Base-by-base conservation (phyloP, 805 yeast genomes). In the Schwanniomyces occidentalis region DNA sequence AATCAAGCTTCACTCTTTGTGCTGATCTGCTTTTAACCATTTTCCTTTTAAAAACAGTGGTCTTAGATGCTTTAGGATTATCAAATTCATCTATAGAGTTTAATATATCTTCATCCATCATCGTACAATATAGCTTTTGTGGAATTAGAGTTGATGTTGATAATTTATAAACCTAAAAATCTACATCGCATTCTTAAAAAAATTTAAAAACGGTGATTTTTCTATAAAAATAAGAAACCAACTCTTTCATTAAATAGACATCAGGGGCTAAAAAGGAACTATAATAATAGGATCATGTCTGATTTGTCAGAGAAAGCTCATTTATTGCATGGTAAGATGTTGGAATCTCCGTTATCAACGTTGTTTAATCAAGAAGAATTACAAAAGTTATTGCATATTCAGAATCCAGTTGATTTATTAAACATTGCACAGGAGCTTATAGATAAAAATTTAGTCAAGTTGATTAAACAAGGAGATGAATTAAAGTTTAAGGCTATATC, bases 401-500 rank as follows among this genome's bases (percentile, higher is more conserved):
- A 68, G 18, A 65, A 76, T 37, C 58, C 65, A 7, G 61, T 51
- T 29, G 77, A 75, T 34, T 49, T 77, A 27, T 65, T 77, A 65
- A 51, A 54, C 6, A 48, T 73, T 25, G 71, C 75, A 1, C 83
- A 80, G 51, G 75, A 73, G 37, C 58, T 79, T 25, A 52, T 77
- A 36, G 69, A 76, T 50, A 69, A 70, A 40, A 81, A 82, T 44
- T 65, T 86, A 40, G 71, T 88, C 34, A 85, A 85, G 56, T 63
- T 87, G 40, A 72, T 82, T 16, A 84, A 80, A 48, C 78, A 72
- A 42, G 82, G 82, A 37, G 83, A 75, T 40, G 84, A 70, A 41
- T 69, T 83, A 41, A 73, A 74, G 52, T 93, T 89, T 62, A 85
- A 84, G 54, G 88, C 90, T 1, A 83, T 87, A 2, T 71, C 81